A percentile compares a stretch with the other conserved stretches of the same genome.
Conservation (phyloP, 2,329 filamentous ascomycete genomes). For the Metarhizium robertsii region DNA sequence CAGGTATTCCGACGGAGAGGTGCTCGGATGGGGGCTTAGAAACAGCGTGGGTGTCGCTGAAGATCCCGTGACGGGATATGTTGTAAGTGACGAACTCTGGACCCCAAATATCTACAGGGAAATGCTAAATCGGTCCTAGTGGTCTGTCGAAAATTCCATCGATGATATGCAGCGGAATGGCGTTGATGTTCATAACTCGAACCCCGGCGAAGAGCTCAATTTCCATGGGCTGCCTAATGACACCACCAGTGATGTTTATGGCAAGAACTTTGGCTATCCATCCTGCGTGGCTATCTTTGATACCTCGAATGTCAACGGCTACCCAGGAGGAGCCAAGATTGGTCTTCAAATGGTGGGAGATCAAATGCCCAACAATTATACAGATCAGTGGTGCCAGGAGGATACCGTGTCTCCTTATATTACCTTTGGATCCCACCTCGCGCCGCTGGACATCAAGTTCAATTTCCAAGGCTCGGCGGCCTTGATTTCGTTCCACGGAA, state of each 20-base stretch:
- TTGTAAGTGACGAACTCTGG: slow-evolving; percentile 17
- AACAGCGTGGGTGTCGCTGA: slow-evolving; percentile 62
- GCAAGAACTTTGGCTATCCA: slow-evolving; percentile 54
- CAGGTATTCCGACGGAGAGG: slow-evolving; percentile 33
- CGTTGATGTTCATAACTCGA: slow-evolving; percentile 52
- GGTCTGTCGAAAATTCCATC: slow-evolving; percentile 56
- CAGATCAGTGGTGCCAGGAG: slow-evolving; percentile 14
- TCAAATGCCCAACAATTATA: slow-evolving; percentile 11
- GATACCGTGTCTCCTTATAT: slow-evolving; percentile 13
- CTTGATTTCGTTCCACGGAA: slow-evolving; percentile 55
- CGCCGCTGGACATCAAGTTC: slow-evolving; percentile 57
- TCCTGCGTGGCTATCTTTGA: slow-evolving; percentile 53
- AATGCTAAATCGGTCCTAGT: slow-evolving; percentile 15
- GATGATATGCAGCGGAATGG: slow-evolving; percentile 48
- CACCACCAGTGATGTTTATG: slow-evolving; percentile 13
- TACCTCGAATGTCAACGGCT: slow-evolving; percentile 16
- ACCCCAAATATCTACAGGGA: neutral
- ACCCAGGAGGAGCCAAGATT: slow-evolving; percentile 19
- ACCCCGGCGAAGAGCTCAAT: slow-evolving; percentile 65
- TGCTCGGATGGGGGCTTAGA: slow-evolving; percentile 55
- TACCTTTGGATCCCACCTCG: slow-evolving; percentile 41
- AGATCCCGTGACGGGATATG: slow-evolving; percentile 36
- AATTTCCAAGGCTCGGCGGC: slow-evolving; percentile 42
- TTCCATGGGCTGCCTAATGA: slow-evolving; percentile 49
- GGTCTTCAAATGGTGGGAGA: slow-evolving; percentile 16